These are phyloP conservation scores for Penicillium sumatraense DNA, from an alignment of 2,329 filamentous ascomycete genomes.

Conservation along the genomic window DNA sequence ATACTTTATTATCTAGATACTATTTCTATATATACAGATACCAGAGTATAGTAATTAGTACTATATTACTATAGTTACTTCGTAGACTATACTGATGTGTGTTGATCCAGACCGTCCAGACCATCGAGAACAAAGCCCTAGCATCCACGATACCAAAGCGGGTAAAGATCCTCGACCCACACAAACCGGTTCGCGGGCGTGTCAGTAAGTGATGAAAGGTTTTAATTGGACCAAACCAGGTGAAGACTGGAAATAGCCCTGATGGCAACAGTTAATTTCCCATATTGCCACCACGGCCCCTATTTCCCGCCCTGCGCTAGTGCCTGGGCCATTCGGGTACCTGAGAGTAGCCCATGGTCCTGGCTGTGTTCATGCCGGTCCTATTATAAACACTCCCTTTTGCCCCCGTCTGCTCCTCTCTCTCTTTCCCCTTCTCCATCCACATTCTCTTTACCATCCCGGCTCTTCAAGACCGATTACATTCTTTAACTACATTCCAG, in stretches of 20 bases:
- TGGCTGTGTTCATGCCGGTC: slow-evolving; percentile 12
- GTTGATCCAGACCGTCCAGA: neutral
- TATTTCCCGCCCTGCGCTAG: slow-evolving; percentile 11
- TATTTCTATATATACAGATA: no score
- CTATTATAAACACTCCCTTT: neutral
- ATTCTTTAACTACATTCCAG: slow-evolving; percentile 24
- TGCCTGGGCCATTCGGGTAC: slow-evolving; percentile 24
- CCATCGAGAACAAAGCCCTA: slow-evolving; percentile 2
- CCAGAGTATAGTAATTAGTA: no score
- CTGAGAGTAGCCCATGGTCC: slow-evolving; percentile 21
- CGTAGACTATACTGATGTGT: no score
- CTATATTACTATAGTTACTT: no score
- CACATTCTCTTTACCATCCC: slow-evolving; percentile 23
- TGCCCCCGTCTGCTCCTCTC: slow-evolving; percentile 6
- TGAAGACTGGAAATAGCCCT: neutral
- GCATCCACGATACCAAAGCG: slow-evolving; percentile 2
- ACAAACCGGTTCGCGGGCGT: slow-evolving; percentile 1
- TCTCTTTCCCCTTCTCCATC: slow-evolving; percentile 15
- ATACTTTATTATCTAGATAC: no score
- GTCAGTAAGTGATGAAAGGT: neutral
- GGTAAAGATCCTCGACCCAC: slow-evolving; percentile 5
- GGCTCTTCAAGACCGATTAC: slow-evolving; percentile 27
- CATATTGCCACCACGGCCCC: neutral
- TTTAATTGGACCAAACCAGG: neutral
- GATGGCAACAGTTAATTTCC: neutral